Evolutionary conservation across 31 red algal genomes (phyloP), one percentile per base, ranked within the genome.

Genomic region (Odonthalia washingtoniensis): DNA sequence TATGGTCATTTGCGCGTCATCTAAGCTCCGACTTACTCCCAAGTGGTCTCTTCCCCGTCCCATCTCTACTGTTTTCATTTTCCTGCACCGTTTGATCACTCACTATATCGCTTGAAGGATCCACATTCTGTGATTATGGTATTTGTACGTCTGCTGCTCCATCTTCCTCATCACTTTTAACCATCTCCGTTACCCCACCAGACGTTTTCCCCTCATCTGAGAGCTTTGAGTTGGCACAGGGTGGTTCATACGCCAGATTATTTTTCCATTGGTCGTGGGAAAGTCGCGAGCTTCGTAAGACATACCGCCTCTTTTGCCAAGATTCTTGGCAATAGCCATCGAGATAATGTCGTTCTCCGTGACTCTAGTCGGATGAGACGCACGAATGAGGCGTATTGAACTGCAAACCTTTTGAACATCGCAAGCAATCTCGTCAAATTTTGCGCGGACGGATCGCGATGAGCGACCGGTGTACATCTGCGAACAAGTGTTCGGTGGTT

Each of bases 281-380:
- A 38, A 85, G 44, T 34, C 30, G 3, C 69, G 21, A 27, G 28
- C 66, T 6, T 12, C 66, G 34, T 70, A 70, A 27, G 66, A 70
- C 66, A 27, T 70, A 28, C 34, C 34, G 9, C 12, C 9, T 70
- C 66, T 9, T 32, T 70, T 70, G 31, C 66, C 16, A 12, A 70
- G 34, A 27, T 70, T 12, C 66, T 70, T 70, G 16, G 83, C 83
- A 40, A 86, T 65, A 14, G 83, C 70, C 83, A 86, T 64, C 12
- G 70, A 75, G 43, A 86, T 38, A 38, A 72, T 63, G 16, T 75
- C 45, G 42, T 86, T 45, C 24, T 73, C 83, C 4, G 3, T 52
- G 5, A 75, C 83, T 14, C 83, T 70, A 26, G 83, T 86, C 30
- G 83, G 83, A 4, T 86, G 62, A 4, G 12, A 37, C 24, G 34